A percentile compares a stretch with the other conserved stretches of the same genome.
phyloP scores from a whole-genome alignment of 2,329 filamentous ascomycete genomes.

The Ilyonectria destructans region DNA sequence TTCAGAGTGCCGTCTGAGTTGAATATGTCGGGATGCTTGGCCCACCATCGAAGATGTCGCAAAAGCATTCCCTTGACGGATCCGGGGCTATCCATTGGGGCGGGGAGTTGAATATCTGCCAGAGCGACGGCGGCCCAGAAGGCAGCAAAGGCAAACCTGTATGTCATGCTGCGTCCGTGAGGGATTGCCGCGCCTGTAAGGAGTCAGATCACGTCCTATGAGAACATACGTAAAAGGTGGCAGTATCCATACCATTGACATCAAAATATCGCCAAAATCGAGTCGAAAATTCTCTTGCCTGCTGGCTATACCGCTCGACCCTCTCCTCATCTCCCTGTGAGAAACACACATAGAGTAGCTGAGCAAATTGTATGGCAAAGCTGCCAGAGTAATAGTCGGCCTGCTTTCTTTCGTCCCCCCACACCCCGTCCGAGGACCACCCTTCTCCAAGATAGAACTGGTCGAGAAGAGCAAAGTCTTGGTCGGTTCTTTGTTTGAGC shows the following conservation, averaged over 20 bases:
- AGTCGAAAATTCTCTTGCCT: constrained; percentile 58
- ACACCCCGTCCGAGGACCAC: constrained; percentile 64
- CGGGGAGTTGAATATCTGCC: constrained; percentile 56
- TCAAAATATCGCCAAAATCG: constrained; percentile 66
- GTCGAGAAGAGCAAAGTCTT: constrained; percentile 61
- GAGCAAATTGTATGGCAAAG: constrained; percentile 67
- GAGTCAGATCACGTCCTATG: too few species aligned
- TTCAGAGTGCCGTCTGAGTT: constrained; percentile 64
- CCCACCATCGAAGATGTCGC: constrained; percentile 68
- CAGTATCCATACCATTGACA: constrained; percentile 54
- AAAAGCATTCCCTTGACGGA: constrained; percentile 64
- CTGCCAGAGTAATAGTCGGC: constrained; percentile 65
- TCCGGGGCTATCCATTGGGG: constrained; percentile 56
- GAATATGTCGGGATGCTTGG: constrained; percentile 58
- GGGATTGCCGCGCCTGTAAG: constrained; percentile 63
- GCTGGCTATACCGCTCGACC: constrained; percentile 53
- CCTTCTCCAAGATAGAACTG: constrained; percentile 61
- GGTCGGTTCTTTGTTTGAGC: constrained; percentile 55
- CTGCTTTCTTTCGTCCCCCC: constrained; percentile 48
- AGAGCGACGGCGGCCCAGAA: constrained; percentile 64
- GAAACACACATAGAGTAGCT: constrained; percentile 62
- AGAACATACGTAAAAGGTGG: not conserved
- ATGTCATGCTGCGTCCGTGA: constrained; percentile 66
- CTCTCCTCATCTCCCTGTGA: constrained; percentile 59
- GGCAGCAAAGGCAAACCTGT: constrained; percentile 64